A percentile compares a stretch with the other conserved stretches of the same genome.
phyloP scores from a whole-genome alignment of 768 basidiomycete species.

The Clathrus columnatus region DNA sequence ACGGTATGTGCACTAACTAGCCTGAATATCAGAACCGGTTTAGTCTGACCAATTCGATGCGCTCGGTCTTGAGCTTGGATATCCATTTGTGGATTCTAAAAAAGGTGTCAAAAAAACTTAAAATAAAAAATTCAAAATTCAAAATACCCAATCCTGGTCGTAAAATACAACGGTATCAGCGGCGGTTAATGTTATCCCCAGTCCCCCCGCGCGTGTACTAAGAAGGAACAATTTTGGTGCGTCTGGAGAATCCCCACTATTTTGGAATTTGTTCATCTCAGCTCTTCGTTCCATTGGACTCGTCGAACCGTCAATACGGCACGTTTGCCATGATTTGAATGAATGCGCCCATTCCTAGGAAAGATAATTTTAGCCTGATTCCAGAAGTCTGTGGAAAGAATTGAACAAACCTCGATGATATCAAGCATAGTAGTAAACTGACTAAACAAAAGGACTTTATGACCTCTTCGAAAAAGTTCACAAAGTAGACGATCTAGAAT shows the following conservation, averaged over 20 bases:
- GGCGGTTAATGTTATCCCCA: slow-evolving; percentile 73
- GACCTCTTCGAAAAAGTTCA: slow-evolving; percentile 67
- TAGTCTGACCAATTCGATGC: slow-evolving; percentile 92
- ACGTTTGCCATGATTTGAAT: slow-evolving; percentile 73
- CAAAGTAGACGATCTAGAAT: slow-evolving; percentile 80
- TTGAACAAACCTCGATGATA: slow-evolving; percentile 68
- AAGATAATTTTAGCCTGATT: background rate
- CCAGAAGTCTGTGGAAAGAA: slow-evolving; percentile 4
- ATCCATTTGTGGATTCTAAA: slow-evolving; percentile 91
- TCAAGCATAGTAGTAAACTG: slow-evolving; percentile 97
- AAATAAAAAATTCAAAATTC: background rate
- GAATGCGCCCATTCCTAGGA: slow-evolving; percentile 81
- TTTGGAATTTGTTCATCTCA: slow-evolving; percentile 81
- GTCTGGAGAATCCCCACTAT: slow-evolving; percentile 47
- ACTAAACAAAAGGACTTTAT: slow-evolving; percentile 82
- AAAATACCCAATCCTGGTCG: slow-evolving; percentile 79
- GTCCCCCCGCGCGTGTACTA: slow-evolving; percentile 70
- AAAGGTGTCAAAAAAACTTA: slow-evolving; percentile 1
- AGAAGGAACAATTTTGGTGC: slow-evolving; percentile 72
- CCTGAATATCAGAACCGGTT: slow-evolving; percentile 82
- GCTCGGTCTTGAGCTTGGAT: slow-evolving; percentile 93
- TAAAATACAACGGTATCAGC: slow-evolving; percentile 93
- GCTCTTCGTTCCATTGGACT: slow-evolving; percentile 71
- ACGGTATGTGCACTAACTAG: slow-evolving; percentile 82
- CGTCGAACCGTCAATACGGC: slow-evolving; percentile 88